These are phyloP conservation scores for Globisporangium barbulae DNA, from an alignment of 352 stramenopile genomes.

Conservation along the genomic window DNA sequence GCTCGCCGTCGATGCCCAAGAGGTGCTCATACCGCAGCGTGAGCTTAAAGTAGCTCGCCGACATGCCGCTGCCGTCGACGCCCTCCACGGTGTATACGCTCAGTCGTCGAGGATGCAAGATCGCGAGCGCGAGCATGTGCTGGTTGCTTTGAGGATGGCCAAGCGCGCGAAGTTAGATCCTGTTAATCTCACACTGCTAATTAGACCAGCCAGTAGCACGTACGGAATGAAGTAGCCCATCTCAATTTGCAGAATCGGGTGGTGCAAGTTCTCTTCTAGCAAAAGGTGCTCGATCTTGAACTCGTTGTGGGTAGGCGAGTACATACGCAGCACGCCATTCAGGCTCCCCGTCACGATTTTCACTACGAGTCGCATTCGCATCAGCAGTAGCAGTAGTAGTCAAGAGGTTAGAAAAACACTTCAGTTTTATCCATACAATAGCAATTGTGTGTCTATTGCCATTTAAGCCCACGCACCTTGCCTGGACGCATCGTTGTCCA, in stretches of 20 bases:
- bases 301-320: conserved; percentile 70
- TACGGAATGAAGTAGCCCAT: conserved; percentile 85
- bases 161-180: too few relatives aligned
- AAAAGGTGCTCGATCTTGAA: conserved; percentile 90
- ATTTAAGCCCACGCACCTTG: conserved; percentile 27
- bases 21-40: conserved; percentile 82
- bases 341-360: conserved; percentile 91
- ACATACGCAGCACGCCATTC: conserved; percentile 83
- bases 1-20: conserved; percentile 83
- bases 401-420: too few relatives aligned
- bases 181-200: not conserved
- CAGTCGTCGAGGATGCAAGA: conserved; percentile 83
- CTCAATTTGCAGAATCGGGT: conserved; percentile 84
- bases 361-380: conserved; percentile 20
- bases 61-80: conserved; percentile 68
- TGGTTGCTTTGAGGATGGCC: conserved; percentile 38
- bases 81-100: conserved; percentile 80
- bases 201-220: conserved; percentile 13
- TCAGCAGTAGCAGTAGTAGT: not conserved
- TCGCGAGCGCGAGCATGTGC: conserved; percentile 60
- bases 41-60: conserved; percentile 82
- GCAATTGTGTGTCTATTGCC: too few relatives aligned
- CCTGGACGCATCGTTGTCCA: conserved; percentile 75
- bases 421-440: too few relatives aligned
- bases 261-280: conserved; percentile 81